A percentile compares a stretch with the other conserved stretches of the same genome.
phyloP scores from a whole-genome alignment of 2,329 filamentous ascomycete genomes.

The Pestalotiopsis sp. region DNA sequence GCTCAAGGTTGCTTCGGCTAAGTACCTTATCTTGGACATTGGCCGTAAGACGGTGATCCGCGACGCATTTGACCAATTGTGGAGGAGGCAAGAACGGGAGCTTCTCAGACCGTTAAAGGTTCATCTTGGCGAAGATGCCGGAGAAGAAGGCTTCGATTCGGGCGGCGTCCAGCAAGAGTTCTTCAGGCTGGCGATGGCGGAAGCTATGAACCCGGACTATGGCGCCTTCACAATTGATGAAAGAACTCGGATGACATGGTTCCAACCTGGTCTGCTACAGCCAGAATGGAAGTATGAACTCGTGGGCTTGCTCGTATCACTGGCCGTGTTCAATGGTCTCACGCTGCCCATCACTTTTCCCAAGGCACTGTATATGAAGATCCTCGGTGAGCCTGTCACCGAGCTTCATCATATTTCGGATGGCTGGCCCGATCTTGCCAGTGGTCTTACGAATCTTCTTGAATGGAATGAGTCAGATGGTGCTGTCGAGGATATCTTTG shows the following conservation, averaged over 20 bases:
- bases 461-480: conserved; percentile 77
- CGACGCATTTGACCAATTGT: conserved; percentile 85
- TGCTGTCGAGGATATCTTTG: conserved; percentile 78
- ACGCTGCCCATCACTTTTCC: conserved; percentile 91
- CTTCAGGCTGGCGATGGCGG: conserved; percentile 80
- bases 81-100: conserved; percentile 81
- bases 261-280: conserved; percentile 78
- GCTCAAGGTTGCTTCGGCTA: conserved; percentile 67
- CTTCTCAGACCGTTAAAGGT: conserved; percentile 86
- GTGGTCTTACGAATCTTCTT: conserved; percentile 71
- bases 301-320: conserved; percentile 81
- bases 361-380: conserved; percentile 76
- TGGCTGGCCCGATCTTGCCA: conserved; percentile 83
- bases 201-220: conserved; percentile 76
- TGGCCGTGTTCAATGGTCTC: conserved; percentile 91
- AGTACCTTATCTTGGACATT: conserved; percentile 71
- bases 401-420: conserved; percentile 78
- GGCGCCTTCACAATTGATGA: conserved; percentile 81
- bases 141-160: conserved; percentile 89
- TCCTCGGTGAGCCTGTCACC: conserved; percentile 70
- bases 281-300: conserved; percentile 90
- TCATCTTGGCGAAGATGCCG: conserved; percentile 76
- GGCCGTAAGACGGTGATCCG: conserved; percentile 67
- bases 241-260: conserved; percentile 82
- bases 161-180: conserved; percentile 97